Base-by-base conservation (phyloP, 495 filamentous ascomycete species). In the Lasiosphaeria ovina region DNA sequence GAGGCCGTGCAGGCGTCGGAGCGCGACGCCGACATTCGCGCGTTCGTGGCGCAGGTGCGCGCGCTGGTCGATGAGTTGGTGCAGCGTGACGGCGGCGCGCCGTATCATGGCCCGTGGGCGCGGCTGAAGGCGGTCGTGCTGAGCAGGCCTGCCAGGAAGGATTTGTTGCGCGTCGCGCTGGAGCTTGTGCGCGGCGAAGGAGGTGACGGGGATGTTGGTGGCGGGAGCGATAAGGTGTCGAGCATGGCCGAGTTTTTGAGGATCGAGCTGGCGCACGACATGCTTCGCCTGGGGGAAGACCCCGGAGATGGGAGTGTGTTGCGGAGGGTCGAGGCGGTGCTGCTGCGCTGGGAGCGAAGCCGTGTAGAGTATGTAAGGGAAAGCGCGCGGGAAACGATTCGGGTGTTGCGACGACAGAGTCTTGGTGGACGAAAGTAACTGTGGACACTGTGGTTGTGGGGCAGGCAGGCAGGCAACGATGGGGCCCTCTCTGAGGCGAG, bases 261-360 rank as follows among this genome's bases (percentile, higher is more conserved):
- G 33, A 4, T 63, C 12, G 58, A 67, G 35, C 55, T 67, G 3
- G 58, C 57, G n/a, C 16, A 35, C 11, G 52, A 56, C 1, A 36
- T 66, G 35, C 11, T 66, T 2, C 35, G 11, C 1, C 8, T 34
- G n/a, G 57, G 57, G 3, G 24, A 4, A 10, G 45, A 47, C 11
- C 54, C 54, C 11, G 11, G 36, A 24, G 44, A 55, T 24, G 31
- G 2, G 31, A 24, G 6, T 44, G 47, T 51, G 36, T 24, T 24
- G 24, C 24, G 24, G 24, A 24, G 24, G 24, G 24, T 24, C 24
- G 24, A 24, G 0, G 24, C 24, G 24, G 24, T 24, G 24, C 24
- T 24, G 24, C 24, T 24, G 24, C 24, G 24, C 24, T 24, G 24
- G 24, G 24, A 24, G 24, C 24, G 24, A 24, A 24, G 24, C 24